These are phyloP conservation scores for Phylloporus sp. DNA, from an alignment of 768 basidiomycete species.

Conservation along the genomic window DNA sequence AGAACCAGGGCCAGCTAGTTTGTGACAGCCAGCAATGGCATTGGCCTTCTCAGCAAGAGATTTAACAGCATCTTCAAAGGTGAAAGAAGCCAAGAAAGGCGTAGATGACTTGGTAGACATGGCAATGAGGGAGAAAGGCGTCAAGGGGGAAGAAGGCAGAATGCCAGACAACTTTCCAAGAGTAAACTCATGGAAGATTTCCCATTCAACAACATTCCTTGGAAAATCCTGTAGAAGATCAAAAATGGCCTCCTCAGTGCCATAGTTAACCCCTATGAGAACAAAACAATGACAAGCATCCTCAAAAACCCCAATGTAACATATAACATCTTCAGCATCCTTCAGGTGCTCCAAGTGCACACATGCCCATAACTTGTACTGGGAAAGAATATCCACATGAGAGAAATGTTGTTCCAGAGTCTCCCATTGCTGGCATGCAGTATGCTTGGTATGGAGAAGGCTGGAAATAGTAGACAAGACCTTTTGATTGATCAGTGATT, in stretches of 20 bases:
- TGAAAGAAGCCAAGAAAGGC: neutral
- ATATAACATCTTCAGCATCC: neutral
- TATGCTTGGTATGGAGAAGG: neutral
- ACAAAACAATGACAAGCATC: neutral
- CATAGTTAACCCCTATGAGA: neutral
- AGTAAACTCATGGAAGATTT: neutral
- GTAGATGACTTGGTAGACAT: no score
- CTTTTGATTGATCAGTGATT: neutral
- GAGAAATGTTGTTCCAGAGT: rapidly evolving
- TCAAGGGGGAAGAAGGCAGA: no score
- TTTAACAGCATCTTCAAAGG: neutral
- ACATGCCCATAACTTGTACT: neutral
- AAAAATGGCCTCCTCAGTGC: neutral
- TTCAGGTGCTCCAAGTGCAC: neutral
- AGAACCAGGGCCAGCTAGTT: neutral
- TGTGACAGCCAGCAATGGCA: neutral
- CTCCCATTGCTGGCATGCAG: neutral
- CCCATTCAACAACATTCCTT: neutral
- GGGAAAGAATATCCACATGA: rapidly evolving
- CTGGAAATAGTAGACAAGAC: rapidly evolving
- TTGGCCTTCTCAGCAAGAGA: neutral
- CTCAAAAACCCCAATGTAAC: neutral
- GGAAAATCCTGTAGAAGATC: neutral
- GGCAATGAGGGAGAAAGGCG: neutral
- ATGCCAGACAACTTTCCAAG: no score